Percentiles rank a stretch among this genome's conserved stretches.
Evolutionary conservation across 768 basidiomycete genomes (phyloP).

Genomic region (Russula ochroleuca): DNA sequence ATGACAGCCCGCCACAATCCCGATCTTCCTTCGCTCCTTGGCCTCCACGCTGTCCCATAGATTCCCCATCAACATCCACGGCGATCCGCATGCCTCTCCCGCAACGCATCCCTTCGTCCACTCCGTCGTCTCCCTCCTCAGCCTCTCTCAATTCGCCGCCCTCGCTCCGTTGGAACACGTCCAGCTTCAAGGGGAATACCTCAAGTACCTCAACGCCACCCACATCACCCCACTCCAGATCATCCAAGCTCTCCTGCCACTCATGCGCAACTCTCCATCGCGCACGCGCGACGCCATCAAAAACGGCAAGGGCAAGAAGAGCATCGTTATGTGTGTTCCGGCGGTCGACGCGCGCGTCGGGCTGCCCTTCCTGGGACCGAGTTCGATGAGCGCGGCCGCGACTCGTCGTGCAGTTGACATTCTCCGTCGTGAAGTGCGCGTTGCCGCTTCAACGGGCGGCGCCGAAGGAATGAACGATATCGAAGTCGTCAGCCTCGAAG

Average conservation of each 20-base stretch:
- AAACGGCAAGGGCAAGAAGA: conserved; percentile 39
- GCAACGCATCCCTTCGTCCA: conserved; percentile 66
- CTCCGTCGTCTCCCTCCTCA: conserved; percentile 72
- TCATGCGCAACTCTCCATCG: conserved; percentile 64
- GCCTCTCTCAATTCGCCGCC: conserved; percentile 41
- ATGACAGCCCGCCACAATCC: conserved; percentile 61
- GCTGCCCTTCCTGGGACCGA: conserved; percentile 58
- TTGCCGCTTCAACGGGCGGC: conserved; percentile 51
- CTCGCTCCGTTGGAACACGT: conserved; percentile 69
- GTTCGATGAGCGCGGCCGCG: conserved; percentile 72
- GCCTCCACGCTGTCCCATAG: conserved; percentile 73
- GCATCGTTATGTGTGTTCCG: conserved; percentile 71
- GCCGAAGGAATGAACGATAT: conserved; percentile 61
- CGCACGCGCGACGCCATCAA: conserved; percentile 49
- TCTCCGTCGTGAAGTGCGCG: conserved; percentile 64
- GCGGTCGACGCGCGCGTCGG: conserved; percentile 69
- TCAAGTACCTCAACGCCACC: conserved; percentile 67
- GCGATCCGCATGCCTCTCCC: conserved; percentile 74
- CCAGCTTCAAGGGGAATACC: conserved; percentile 56
- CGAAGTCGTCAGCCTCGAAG: conserved; percentile 67
- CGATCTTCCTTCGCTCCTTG: conserved; percentile 76
- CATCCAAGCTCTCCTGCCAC: conserved; percentile 70
- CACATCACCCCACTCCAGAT: conserved; percentile 75
- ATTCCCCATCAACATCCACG: conserved; percentile 73
- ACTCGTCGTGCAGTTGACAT: conserved; percentile 70